phyloP scores from a whole-genome alignment of 2,329 filamentous ascomycete genomes.

The Calonectria henricotiae region DNA sequence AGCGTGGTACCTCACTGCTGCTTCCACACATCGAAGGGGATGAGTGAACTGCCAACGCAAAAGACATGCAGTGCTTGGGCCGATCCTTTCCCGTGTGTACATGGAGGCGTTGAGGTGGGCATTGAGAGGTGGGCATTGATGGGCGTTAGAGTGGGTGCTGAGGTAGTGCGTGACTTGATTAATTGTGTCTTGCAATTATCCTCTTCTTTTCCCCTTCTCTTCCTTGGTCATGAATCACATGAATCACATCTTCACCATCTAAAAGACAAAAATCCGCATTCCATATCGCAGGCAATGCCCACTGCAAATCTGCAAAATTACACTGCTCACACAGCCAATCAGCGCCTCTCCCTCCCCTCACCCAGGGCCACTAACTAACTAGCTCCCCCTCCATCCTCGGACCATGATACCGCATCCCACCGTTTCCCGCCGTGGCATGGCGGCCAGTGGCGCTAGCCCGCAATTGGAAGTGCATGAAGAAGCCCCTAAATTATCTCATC shows the following conservation, averaged over 20 bases:
- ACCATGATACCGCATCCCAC: slow-evolving; percentile 21
- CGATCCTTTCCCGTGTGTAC: not conserved
- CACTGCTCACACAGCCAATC: not conserved
- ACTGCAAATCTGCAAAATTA: not conserved
- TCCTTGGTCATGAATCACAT: not conserved
- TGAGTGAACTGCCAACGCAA: not conserved
- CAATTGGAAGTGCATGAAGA: slow-evolving; percentile 23
- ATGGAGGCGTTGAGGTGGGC: not conserved
- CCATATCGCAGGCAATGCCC: not conserved
- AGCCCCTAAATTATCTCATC: slow-evolving; percentile 32
- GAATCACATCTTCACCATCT: not conserved
- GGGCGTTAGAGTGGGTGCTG: not conserved
- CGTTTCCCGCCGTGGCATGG: not conserved
- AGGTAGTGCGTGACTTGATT: not conserved
- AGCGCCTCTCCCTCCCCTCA: not conserved
- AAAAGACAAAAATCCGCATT: not conserved
- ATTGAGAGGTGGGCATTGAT: too few species aligned
- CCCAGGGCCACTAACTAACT: not conserved
- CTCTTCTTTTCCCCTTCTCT: not conserved
- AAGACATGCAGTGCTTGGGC: slow-evolving; percentile 1
- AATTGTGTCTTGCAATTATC: not conserved
- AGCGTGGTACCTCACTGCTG: too few species aligned
- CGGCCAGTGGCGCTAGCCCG: not conserved
- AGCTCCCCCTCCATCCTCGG: not conserved
- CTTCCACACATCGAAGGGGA: not conserved